Conservation (phyloP, 371 early-diverging fungal species). For the Haplosporangium sp. region DNA sequence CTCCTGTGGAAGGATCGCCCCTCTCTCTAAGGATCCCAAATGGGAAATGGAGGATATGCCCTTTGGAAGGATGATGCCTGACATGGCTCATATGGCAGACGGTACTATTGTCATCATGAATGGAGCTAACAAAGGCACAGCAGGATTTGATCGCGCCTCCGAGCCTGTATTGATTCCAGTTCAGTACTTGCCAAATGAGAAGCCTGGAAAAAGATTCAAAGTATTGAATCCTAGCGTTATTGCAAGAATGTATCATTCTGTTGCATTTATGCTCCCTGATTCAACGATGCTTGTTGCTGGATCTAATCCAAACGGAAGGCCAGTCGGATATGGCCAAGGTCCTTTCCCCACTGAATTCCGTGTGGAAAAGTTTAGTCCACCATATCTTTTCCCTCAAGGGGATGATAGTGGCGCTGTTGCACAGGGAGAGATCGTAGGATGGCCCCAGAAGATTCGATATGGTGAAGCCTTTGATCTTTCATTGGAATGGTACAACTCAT, state of each 20-base stretch:
- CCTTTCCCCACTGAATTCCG: slow-evolving; percentile 60
- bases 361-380: slow-evolving; percentile 61
- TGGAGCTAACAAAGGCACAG: slow-evolving; percentile 60
- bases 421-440: slow-evolving; percentile 51
- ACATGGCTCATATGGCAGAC: slow-evolving; percentile 62
- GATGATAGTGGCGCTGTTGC: slow-evolving; percentile 12
- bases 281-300: slow-evolving; percentile 64
- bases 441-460: slow-evolving; percentile 37
- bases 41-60: slow-evolving; percentile 62
- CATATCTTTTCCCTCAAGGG: slow-evolving; percentile 54
- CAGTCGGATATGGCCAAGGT: slow-evolving; percentile 40
- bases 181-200: slow-evolving; percentile 57
- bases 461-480: slow-evolving; percentile 41
- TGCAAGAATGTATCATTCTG: slow-evolving; percentile 63
- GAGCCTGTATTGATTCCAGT: slow-evolving; percentile 58
- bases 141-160: slow-evolving; percentile 58
- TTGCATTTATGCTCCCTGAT: slow-evolving; percentile 64
- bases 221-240: slow-evolving; percentile 56
- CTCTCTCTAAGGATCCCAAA: slow-evolving; percentile 27
- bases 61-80: slow-evolving; percentile 60
- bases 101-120: slow-evolving; percentile 62
- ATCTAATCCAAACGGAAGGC: slow-evolving; percentile 57
- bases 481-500: slow-evolving; percentile 25
- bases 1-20: slow-evolving; percentile 56
- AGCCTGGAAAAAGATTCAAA: slow-evolving; percentile 54